A percentile compares a stretch with the other conserved stretches of the same genome.
These are phyloP conservation scores for Rhododendron williamsianum DNA, from an alignment of 148 eudicot species.

Conservation along the genomic window DNA sequence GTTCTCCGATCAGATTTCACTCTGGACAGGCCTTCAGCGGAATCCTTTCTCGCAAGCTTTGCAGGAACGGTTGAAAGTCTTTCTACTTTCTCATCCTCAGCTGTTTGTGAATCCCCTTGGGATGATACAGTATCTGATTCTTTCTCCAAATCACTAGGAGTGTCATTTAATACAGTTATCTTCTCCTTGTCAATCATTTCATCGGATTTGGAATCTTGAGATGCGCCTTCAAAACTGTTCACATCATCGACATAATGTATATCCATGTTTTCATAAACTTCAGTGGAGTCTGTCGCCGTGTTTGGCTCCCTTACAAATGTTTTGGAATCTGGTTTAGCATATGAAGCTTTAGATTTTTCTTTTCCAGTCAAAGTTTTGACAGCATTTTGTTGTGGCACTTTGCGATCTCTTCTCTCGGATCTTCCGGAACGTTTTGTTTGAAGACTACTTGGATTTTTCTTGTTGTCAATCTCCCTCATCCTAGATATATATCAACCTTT, in stretches of 20 bases:
- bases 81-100: conserved; percentile 56
- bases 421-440: conserved; percentile 44
- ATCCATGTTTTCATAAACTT: conserved; percentile 53
- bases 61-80: conserved; percentile 23
- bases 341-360: conserved; percentile 40
- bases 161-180: conserved; percentile 24
- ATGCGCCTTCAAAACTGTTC: conserved; percentile 40
- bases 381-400: conserved; percentile 32
- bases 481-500: conserved; percentile 16
- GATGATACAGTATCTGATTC: conserved; percentile 62
- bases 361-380: conserved; percentile 35
- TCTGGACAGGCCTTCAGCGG: conserved; percentile 20
- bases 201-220: conserved; percentile 17
- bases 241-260: conserved; percentile 64
- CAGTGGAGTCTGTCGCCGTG: conserved; percentile 33
- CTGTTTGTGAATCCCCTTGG: conserved; percentile 46
- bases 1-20: conserved; percentile 24
- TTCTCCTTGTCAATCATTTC: conserved; percentile 29
- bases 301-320: conserved; percentile 36
- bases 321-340: conserved; percentile 24
- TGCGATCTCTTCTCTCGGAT: conserved; percentile 45
- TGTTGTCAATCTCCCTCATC: conserved; percentile 65
- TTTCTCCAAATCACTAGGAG: conserved; percentile 33
- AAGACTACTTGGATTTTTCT: conserved; percentile 43
- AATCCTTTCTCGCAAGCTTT: conserved; percentile 23